These are phyloP conservation scores for Aspergillus panamensis DNA, from an alignment of 495 filamentous ascomycete species.

Conservation along the genomic window DNA sequence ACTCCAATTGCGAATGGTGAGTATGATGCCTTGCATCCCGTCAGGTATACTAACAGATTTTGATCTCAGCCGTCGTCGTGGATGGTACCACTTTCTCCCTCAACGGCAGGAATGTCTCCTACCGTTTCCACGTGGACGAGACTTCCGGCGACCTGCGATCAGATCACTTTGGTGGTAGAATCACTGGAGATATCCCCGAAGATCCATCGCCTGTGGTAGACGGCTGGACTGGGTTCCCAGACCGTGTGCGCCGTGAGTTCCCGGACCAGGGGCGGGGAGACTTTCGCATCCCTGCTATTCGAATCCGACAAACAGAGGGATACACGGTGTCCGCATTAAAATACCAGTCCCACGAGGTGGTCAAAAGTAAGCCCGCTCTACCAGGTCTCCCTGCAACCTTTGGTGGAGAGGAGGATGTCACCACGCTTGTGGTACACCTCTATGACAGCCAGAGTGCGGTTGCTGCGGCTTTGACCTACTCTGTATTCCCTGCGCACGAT, in stretches of 20 bases:
- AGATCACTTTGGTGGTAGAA: slow-evolving; percentile 48
- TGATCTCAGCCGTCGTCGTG: slow-evolving; percentile 33
- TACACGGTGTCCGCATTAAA: slow-evolving; percentile 48
- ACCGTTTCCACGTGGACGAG: slow-evolving; percentile 53
- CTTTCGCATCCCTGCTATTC: slow-evolving; percentile 51
- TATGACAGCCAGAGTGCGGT: slow-evolving; percentile 50
- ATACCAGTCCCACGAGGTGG: slow-evolving; percentile 44
- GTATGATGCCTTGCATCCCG: background rate
- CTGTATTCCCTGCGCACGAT: slow-evolving; percentile 51
- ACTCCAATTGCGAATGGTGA: background rate
- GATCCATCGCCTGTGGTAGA: slow-evolving; percentile 37
- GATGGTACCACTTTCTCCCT: slow-evolving; percentile 47
- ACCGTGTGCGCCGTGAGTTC: slow-evolving; percentile 50
- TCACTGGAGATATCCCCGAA: slow-evolving; percentile 35
- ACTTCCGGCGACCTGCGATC: slow-evolving; percentile 46
- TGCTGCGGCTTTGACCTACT: slow-evolving; percentile 50
- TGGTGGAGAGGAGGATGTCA: slow-evolving; percentile 45
- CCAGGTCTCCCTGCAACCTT: slow-evolving; percentile 50
- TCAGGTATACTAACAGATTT: background rate
- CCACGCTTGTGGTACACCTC: slow-evolving; percentile 48
- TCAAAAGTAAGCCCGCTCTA: slow-evolving; percentile 43
- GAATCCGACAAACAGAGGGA: slow-evolving; percentile 48
- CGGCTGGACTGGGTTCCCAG: slow-evolving; percentile 46
- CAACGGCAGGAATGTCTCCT: slow-evolving; percentile 47
- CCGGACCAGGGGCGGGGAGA: slow-evolving; percentile 54